Conservation (phyloP, 495 filamentous ascomycete species). For the Aspergillus sparsus region DNA sequence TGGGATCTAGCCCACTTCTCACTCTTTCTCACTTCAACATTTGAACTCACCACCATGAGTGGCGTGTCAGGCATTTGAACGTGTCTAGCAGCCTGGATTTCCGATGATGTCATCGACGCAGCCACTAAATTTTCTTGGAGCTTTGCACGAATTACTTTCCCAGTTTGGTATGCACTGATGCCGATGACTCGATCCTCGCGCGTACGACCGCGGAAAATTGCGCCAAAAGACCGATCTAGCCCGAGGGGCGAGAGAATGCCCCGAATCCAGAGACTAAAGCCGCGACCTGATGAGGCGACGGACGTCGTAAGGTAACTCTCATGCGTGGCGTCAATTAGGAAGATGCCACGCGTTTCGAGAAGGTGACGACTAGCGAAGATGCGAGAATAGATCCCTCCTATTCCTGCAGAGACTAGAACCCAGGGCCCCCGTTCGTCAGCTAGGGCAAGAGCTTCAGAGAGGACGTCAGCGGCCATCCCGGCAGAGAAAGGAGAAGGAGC, state of each 20-base stretch:
- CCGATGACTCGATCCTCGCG: slow-evolving; percentile 86
- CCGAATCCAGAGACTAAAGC: slow-evolving; percentile 81
- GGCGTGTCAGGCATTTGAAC: slow-evolving; percentile 76
- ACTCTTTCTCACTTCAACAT: slow-evolving; percentile 56
- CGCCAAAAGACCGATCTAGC: slow-evolving; percentile 72
- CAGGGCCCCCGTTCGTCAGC: slow-evolving; percentile 85
- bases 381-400: slow-evolving; percentile 83
- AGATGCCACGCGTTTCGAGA: slow-evolving; percentile 68
- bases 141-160: slow-evolving; percentile 81
- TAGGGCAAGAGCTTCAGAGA: slow-evolving; percentile 78
- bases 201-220: slow-evolving; percentile 73
- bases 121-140: slow-evolving; percentile 92
- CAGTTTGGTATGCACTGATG: slow-evolving; percentile 70
- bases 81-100: slow-evolving; percentile 70
- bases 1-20: slow-evolving; percentile 77
- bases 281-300: slow-evolving; percentile 65
- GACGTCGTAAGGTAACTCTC: slow-evolving; percentile 70
- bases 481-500: slow-evolving; percentile 91
- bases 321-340: slow-evolving; percentile 85
- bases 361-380: slow-evolving; percentile 84
- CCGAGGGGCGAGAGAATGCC: slow-evolving; percentile 86
- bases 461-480: slow-evolving; percentile 81
- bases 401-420: slow-evolving; percentile 69
- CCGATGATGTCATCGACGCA: slow-evolving; percentile 74
- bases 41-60: slow-evolving; percentile 80